Conservation (phyloP, 331 rosid genomes). For the Quercus phellos region DNA sequence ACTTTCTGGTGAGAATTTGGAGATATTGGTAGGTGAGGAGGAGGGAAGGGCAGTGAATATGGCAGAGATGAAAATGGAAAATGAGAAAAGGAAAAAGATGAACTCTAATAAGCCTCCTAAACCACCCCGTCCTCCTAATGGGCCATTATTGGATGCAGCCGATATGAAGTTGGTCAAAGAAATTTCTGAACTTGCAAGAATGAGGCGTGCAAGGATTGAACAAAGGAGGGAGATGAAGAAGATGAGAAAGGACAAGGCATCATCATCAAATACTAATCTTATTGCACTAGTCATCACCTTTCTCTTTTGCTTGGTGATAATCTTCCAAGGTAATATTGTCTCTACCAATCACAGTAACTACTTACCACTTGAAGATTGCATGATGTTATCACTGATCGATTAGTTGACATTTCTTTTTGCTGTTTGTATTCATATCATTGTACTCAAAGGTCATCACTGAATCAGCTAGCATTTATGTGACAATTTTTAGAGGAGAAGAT, state of each 20-base stretch:
- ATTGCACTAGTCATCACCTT: constrained; percentile 27
- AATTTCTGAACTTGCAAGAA: constrained; percentile 17
- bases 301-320: constrained; percentile 27
- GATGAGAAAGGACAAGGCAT: constrained; percentile 6
- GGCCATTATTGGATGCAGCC: constrained; percentile 24
- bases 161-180: constrained; percentile 30
- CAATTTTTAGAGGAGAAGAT: not conserved
- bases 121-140: constrained; percentile 36
- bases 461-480: not conserved
- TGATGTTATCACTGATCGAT: not conserved
- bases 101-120: constrained; percentile 26
- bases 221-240: constrained; percentile 13
- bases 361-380: not conserved
- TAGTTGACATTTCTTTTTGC: not conserved
- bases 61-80: not conserved
- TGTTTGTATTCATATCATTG: not conserved
- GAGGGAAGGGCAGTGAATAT: not conserved
- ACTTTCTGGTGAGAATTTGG: constrained; percentile 1
- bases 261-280: constrained; percentile 23
- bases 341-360: not conserved
- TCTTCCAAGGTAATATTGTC: constrained; percentile 27
- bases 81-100: constrained; percentile 6
- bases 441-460: not conserved
- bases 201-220: constrained; percentile 21
- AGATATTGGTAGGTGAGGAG: constrained; percentile 1